Base-by-base conservation (phyloP, 2,329 filamentous ascomycete species). In the Talaromyces sp. region DNA sequence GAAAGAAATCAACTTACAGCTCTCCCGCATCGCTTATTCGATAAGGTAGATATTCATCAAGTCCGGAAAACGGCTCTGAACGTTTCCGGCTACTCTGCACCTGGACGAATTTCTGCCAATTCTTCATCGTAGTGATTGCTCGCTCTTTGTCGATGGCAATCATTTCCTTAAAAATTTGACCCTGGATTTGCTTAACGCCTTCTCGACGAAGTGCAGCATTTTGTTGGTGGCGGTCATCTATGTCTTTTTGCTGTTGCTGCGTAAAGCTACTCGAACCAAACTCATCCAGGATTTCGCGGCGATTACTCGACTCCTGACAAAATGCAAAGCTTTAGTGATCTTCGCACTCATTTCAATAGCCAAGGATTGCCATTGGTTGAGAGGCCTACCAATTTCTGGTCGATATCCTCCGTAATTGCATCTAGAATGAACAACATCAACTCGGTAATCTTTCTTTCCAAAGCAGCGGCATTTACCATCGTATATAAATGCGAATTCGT, bases 401-500 rank as follows among this genome's bases (percentile, higher is more conserved):
- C 40, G 4, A 58, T 46, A 16, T 58, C 28, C 25, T 58, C 56
- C 16, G 40, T 44, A 46, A 58, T 58, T 9, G 40, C 40, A 21
- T 58, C 56, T 58, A 14, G 7, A 60, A 14, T 7, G 55, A 25
- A 12, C 21, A n/a, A 33, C 9, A 6, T 52, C 46, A 52, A 16
- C 16, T 33, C 23, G n/a, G n/a, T n/a, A 7, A 52, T 33, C 25
- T n/a, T 52, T 3, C 33, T 5, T 5, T 16, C 5, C 9, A 11
- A 5, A 23, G 33, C 3, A 25, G 18, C 23, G 46, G 16, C 14
- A 23, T 62, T 21, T 67, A 74, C 73, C 73, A 64, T 80, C 77
- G 65, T 78, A 71, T 7, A 79, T 67, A 61, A 79, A 78, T 1
- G 72, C 75, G 64, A 75, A 79, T 63, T 80, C 78, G 40, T 77